Conservation (phyloP, 1,284 basidiomycete genomes). For the Pascua sp. region DNA sequence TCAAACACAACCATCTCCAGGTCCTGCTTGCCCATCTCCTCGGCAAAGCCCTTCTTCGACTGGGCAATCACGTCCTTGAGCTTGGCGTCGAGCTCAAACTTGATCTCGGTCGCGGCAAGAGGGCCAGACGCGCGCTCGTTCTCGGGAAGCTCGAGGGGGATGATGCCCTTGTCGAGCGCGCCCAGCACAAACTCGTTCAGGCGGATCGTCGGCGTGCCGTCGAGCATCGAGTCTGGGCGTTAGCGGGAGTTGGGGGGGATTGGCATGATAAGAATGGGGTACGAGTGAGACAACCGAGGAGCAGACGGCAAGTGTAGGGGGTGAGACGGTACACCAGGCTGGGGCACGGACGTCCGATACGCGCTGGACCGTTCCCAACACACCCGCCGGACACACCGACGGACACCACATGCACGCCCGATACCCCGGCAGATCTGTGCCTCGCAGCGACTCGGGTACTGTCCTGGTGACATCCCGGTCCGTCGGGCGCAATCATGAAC, state of each 20-base stretch:
- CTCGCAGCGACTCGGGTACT: no score
- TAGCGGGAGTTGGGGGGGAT: not conserved
- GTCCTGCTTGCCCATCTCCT: constrained; percentile 74
- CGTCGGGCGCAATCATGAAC: not conserved
- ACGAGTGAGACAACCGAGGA: not conserved
- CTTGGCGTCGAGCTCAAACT: constrained; percentile 65
- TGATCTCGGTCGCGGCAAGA: constrained; percentile 62
- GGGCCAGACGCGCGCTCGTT: constrained; percentile 48
- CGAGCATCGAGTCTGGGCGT: constrained; percentile 52
- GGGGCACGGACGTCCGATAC: no score
- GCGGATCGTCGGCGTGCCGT: constrained; percentile 90
- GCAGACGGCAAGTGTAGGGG: not conserved
- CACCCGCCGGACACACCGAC: no score
- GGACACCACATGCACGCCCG: no score
- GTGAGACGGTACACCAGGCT: not conserved
- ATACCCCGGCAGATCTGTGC: no score
- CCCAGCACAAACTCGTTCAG: constrained; percentile 92
- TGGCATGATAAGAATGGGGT: no score
- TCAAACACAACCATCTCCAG: constrained; percentile 84
- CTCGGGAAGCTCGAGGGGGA: constrained; percentile 59
- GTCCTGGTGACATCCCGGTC: no score
- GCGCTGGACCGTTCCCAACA: no score
- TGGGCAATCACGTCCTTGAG: constrained; percentile 50
- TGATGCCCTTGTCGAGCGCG: constrained; percentile 70
- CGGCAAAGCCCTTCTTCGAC: constrained; percentile 68